These are phyloP conservation scores for Alternaria metachromatica DNA, from an alignment of 2,329 filamentous ascomycete genomes.

Conservation along the genomic window DNA sequence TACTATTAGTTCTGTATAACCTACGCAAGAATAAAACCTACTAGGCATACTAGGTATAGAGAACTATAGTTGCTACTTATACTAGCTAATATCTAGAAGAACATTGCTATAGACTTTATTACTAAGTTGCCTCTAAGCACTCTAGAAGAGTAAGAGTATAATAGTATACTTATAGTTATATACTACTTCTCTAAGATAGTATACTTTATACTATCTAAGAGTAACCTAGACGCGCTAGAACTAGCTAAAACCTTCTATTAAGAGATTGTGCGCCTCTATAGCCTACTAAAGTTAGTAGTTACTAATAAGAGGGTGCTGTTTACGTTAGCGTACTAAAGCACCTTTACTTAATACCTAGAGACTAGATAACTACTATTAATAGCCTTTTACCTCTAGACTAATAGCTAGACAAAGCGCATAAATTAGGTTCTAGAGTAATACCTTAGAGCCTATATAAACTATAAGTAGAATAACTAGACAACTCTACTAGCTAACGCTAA, in stretches of 20 bases:
- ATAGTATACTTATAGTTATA: not conserved
- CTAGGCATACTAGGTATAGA: no score
- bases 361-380: not conserved
- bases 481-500: not conserved
- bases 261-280: not conserved
- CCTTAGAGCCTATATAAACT: not conserved
- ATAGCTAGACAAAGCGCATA: not conserved
- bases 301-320: not conserved
- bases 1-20: no score
- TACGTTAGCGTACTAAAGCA: no score
- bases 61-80: no score
- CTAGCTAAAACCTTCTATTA: not conserved
- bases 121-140: no score
- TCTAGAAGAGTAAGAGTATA: not conserved
- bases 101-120: no score
- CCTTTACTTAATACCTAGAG: no score
- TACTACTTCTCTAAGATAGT: not conserved
- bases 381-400: not conserved
- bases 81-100: no score
- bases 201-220: not conserved
- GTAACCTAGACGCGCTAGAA: not conserved
- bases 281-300: not conserved
- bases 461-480: not conserved
- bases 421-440: not conserved
- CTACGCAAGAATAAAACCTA: no score